These are phyloP conservation scores for Crotalaria pallida DNA, from an alignment of 306 rosid genomes.

Conservation along the genomic window DNA sequence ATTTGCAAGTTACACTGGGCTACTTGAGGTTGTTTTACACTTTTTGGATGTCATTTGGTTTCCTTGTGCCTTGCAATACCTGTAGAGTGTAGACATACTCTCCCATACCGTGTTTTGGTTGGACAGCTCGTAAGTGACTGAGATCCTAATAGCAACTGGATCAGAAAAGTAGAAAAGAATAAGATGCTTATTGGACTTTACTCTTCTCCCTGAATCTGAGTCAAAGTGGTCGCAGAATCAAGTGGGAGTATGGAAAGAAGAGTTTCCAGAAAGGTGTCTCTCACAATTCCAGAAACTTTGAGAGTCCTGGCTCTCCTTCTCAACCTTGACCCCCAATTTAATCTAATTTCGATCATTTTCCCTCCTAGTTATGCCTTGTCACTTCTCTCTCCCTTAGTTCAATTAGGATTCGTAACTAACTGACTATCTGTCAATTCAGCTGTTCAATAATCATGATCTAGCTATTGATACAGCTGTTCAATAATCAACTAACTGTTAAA, in stretches of 20 bases:
- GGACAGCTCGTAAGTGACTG: not conserved
- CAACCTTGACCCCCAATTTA: slow-evolving; percentile 1
- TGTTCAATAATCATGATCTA: not conserved
- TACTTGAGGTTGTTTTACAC: not conserved
- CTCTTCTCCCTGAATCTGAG: not conserved
- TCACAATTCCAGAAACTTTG: not conserved
- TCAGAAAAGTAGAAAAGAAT: slow-evolving; percentile 9
- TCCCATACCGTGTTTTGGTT: not conserved
- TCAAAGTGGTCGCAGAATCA: slow-evolving; percentile 1
- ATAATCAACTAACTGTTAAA: too few species aligned
- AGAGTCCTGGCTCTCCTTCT: not conserved
- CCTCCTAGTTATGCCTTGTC: not conserved
- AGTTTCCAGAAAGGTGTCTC: not conserved
- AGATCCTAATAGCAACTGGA: not conserved
- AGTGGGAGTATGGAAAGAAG: not conserved
- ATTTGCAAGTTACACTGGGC: not conserved
- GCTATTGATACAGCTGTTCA: too few species aligned
- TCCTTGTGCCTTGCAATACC: too few species aligned
- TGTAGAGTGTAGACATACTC: not conserved
- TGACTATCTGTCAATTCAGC: not conserved
- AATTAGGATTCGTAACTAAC: not conserved
- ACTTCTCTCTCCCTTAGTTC: not conserved
- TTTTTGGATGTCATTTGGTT: not conserved
- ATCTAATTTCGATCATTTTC: slow-evolving; percentile 1
- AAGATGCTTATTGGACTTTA: not conserved